Evolutionary conservation across 2,329 filamentous ascomycete genomes (phyloP).

Genomic region (Colletotrichum lindemuthianum): DNA sequence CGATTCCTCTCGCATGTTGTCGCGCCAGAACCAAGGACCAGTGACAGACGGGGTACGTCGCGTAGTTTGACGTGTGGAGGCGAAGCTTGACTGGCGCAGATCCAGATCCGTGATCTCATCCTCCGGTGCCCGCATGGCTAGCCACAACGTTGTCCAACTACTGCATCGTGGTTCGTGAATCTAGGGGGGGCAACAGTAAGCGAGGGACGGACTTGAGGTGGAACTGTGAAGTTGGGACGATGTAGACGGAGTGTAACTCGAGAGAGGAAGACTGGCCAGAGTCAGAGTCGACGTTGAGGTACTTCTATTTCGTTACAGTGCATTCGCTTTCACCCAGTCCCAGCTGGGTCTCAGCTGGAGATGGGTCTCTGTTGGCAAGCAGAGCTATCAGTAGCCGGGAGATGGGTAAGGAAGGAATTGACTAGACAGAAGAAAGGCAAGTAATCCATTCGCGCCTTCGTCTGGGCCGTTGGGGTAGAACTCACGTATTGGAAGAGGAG

Average conservation of each 20-base stretch:
- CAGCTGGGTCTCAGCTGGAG: too few relatives aligned
- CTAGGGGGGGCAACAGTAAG: not conserved
- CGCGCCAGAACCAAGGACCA: slow-evolving; percentile 17
- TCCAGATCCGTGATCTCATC: slow-evolving; percentile 27
- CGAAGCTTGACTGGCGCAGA: slow-evolving; percentile 7
- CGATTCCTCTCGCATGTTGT: slow-evolving; percentile 7
- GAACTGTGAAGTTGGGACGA: slow-evolving; percentile 9
- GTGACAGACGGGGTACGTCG: not conserved
- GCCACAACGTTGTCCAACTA: slow-evolving; percentile 28
- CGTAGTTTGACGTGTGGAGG: not conserved
- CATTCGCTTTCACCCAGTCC: too few relatives aligned
- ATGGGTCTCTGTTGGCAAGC: too few relatives aligned
- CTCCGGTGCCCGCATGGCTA: slow-evolving; percentile 12
- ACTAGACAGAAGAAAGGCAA: too few relatives aligned
- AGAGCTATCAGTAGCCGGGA: too few relatives aligned
- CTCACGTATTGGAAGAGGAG: too few relatives aligned
- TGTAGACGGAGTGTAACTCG: not conserved
- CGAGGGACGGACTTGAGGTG: not conserved
- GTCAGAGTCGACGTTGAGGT: too few relatives aligned
- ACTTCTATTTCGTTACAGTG: too few relatives aligned
- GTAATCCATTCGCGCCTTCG: too few relatives aligned
- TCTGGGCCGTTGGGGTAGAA: too few relatives aligned
- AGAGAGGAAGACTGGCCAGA: too few relatives aligned
- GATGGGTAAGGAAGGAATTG: too few relatives aligned
- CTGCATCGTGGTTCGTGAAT: slow-evolving; percentile 27